A percentile compares a stretch with the other conserved stretches of the same genome.
Evolutionary conservation across 2,329 filamentous ascomycete species (phyloP).

Genomic region (Colletotrichum shisoi): DNA sequence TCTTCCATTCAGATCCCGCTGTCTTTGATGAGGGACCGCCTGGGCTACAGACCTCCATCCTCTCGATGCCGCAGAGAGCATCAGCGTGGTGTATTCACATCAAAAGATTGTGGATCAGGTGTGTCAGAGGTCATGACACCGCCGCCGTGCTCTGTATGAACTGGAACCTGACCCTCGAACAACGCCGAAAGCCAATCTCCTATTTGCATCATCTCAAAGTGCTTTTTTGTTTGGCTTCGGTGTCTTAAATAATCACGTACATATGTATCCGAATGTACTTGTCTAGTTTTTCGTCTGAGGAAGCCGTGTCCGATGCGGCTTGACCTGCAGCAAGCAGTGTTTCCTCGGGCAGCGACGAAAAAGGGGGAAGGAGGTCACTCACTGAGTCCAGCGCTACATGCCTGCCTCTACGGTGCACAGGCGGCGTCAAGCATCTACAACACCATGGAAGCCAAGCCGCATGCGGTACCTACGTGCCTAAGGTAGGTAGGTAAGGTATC

Average conservation of each 20-base stretch:
- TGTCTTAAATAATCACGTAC: constrained; percentile 26
- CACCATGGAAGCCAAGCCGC: constrained; percentile 26
- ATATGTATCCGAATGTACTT: not conserved
- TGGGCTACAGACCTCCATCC: too few relatives aligned
- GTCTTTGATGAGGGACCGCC: not conserved
- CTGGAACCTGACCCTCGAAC: not conserved
- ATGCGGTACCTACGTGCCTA: constrained; percentile 18
- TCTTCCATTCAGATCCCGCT: constrained; percentile 3
- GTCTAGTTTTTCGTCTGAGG: not conserved
- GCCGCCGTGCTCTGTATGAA: not conserved
- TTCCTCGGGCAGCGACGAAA: not conserved
- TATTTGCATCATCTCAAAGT: not conserved
- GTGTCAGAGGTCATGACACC: too few relatives aligned
- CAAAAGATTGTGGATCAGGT: not conserved
- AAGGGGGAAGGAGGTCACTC: not conserved
- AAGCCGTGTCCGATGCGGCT: not conserved
- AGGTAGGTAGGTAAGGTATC: too few relatives aligned
- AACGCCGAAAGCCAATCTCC: constrained; percentile 2
- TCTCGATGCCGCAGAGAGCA: constrained; percentile 2
- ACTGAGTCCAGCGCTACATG: not conserved
- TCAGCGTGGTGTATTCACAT: constrained; percentile 14
- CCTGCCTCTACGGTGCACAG: not conserved
- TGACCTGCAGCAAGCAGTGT: not conserved
- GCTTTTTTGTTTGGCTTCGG: not conserved
- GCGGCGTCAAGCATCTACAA: constrained; percentile 18